These are phyloP conservation scores for Eucalyptus cladocalyx DNA, from an alignment of 345 rosid species.

Conservation along the genomic window DNA sequence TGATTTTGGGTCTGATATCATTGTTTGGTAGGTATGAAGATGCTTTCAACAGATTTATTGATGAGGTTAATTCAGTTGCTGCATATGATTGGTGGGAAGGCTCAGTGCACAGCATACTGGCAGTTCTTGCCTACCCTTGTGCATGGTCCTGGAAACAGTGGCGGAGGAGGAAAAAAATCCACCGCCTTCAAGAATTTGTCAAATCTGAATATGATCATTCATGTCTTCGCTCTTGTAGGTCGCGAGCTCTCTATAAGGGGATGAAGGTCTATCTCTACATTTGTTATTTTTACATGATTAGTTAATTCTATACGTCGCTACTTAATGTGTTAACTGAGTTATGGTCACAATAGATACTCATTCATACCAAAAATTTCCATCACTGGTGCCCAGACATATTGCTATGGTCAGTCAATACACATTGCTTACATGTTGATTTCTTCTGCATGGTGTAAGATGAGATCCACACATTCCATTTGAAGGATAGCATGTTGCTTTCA, in stretches of 20 bases:
- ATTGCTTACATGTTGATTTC: not conserved
- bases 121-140: slow-evolving; percentile 87
- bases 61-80: slow-evolving; percentile 92
- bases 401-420: not conserved
- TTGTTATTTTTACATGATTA: not conserved
- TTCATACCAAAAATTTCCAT: not conserved
- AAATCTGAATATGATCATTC: slow-evolving; percentile 97
- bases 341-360: not conserved
- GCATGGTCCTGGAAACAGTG: slow-evolving; percentile 99
- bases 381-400: not conserved
- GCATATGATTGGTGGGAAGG: slow-evolving; percentile 99
- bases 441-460: not conserved
- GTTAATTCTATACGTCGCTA: not conserved
- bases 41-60: slow-evolving; percentile 94
- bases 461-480: not conserved
- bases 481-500: not conserved
- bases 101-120: slow-evolving; percentile 85
- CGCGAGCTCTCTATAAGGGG: slow-evolving; percentile 96
- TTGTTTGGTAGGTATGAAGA: slow-evolving; percentile 71
- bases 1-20: not conserved
- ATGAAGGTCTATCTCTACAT: slow-evolving; percentile 63
- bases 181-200: slow-evolving; percentile 92
- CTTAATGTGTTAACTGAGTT: not conserved
- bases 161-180: slow-evolving; percentile 80
- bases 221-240: slow-evolving; percentile 97